phyloP scores from a whole-genome alignment of 768 basidiomycete species.

The Mycena vulgaris region DNA sequence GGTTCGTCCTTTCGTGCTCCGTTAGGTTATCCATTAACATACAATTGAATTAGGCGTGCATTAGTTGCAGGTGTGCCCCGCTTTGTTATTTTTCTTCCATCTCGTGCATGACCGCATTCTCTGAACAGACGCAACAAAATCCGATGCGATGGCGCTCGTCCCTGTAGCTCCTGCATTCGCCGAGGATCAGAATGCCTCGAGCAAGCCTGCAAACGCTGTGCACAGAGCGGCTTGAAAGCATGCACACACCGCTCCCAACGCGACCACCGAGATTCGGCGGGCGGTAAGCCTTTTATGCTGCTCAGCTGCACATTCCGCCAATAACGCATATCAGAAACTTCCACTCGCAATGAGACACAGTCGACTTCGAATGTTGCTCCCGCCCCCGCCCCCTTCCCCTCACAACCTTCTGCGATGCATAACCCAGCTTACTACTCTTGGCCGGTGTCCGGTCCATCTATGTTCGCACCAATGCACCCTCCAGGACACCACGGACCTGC shows the following conservation, averaged over 20 bases:
- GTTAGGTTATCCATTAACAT: conserved; percentile 30
- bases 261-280: neutral
- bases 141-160: conserved; percentile 66
- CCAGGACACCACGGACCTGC: neutral
- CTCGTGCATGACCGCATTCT: conserved; percentile 24
- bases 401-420: neutral
- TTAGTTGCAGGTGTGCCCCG: conserved; percentile 63
- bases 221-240: neutral
- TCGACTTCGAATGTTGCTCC: conserved; percentile 9
- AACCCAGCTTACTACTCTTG: neutral
- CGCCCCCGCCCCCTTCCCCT: neutral
- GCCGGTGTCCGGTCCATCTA: neutral
- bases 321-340: neutral
- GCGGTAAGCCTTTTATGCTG: neutral
- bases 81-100: conserved; percentile 3
- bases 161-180: conserved; percentile 3
- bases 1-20: conserved; percentile 54
- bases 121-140: conserved; percentile 70
- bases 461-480: conserved; percentile 10
- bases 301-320: neutral
- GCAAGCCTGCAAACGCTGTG: conserved; percentile 29
- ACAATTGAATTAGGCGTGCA: conserved; percentile 65
- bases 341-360: neutral
- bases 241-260: conserved; percentile 17
- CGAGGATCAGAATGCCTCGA: conserved; percentile 12